Conservation (phyloP, 768 basidiomycete genomes). For the Lanmaoa rubissima region DNA sequence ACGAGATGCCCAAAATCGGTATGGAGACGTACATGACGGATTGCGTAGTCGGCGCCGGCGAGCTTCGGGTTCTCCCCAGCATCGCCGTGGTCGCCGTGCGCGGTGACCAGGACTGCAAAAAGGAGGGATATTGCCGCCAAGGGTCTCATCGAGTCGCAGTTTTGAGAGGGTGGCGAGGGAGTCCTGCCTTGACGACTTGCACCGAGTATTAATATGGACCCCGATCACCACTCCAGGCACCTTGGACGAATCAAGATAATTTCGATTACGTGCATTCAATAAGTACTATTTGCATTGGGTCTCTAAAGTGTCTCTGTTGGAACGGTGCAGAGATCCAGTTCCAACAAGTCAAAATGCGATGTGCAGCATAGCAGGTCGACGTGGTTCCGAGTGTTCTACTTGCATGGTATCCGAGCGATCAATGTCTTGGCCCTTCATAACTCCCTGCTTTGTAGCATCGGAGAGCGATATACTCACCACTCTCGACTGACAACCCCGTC, state of each 20-base stretch:
- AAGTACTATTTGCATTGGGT: background rate
- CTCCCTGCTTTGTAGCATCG: background rate
- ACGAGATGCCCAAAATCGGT: slow-evolving; percentile 7
- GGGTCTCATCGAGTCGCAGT: slow-evolving; percentile 43
- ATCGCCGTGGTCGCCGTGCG: slow-evolving; percentile 65
- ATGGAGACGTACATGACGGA: slow-evolving; percentile 75
- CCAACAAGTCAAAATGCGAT: background rate
- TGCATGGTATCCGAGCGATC: slow-evolving; percentile 1
- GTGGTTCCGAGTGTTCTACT: background rate
- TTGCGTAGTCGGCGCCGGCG: slow-evolving; percentile 59
- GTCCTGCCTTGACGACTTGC: background rate
- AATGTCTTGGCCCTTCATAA: background rate
- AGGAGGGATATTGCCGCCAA: slow-evolving; percentile 42
- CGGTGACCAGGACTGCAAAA: slow-evolving; percentile 33
- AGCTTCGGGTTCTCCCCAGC: slow-evolving; percentile 59
- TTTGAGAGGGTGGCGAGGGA: slow-evolving; percentile 7
- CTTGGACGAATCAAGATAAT: background rate
- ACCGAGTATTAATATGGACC: slow-evolving; percentile 7
- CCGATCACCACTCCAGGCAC: slow-evolving; percentile 4
- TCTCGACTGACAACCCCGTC: slow-evolving; percentile 63
- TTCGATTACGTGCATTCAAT: background rate
- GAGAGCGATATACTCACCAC: slow-evolving; percentile 36
- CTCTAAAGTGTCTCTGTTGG: background rate
- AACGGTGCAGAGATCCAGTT: background rate
- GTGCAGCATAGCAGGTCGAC: background rate